Evolutionary conservation across 2,329 filamentous ascomycete species (phyloP).

Genomic region (Colletotrichum sp.): DNA sequence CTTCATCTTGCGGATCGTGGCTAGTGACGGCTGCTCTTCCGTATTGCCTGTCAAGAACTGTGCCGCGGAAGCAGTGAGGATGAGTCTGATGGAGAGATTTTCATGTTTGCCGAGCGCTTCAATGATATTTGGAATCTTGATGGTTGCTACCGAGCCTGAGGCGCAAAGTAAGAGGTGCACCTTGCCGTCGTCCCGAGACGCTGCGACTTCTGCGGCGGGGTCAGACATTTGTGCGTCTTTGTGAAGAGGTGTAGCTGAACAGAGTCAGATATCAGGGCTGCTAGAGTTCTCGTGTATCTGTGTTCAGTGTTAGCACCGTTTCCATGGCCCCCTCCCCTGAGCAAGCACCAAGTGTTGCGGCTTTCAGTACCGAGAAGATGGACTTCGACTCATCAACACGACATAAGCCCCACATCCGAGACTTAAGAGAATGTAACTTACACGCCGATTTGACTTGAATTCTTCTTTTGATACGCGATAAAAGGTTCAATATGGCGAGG

Average conservation of each 20-base stretch:
- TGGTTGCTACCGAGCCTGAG: slow-evolving; percentile 62
- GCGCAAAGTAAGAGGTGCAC: slow-evolving; percentile 2
- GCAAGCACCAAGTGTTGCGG: neutral
- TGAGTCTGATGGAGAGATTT: slow-evolving; percentile 79
- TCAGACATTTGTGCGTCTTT: neutral
- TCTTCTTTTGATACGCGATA: too few species aligned
- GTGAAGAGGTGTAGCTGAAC: neutral
- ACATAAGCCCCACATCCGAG: neutral
- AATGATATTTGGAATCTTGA: slow-evolving; percentile 78
- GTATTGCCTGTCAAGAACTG: slow-evolving; percentile 81
- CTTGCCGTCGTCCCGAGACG: slow-evolving; percentile 16
- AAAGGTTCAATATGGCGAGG: neutral
- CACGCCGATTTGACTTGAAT: too few species aligned
- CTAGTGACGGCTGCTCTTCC: slow-evolving; percentile 75
- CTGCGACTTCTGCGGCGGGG: slow-evolving; percentile 17
- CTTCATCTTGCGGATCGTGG: slow-evolving; percentile 61
- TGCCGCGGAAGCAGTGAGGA: slow-evolving; percentile 76
- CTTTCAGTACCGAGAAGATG: neutral
- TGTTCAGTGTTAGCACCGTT: neutral
- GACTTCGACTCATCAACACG: neutral
- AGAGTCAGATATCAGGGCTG: neutral
- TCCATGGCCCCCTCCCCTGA: neutral
- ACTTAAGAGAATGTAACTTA: neutral
- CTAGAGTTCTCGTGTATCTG: neutral
- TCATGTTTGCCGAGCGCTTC: slow-evolving; percentile 54